phyloP scores from a whole-genome alignment of 805 yeast species.

The Scheffersomyces spartinae region DNA sequence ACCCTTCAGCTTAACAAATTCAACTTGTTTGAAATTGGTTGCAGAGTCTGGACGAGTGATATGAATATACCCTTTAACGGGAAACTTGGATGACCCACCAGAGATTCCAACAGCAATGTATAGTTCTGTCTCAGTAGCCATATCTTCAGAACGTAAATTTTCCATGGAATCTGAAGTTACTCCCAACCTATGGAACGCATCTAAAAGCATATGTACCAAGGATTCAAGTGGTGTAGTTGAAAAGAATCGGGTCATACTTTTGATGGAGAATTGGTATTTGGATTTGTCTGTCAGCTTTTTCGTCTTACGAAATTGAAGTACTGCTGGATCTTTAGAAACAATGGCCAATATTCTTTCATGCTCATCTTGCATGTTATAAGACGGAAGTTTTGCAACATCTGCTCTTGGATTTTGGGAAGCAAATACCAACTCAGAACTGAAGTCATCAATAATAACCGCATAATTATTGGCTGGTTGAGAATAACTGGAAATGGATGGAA shows the following conservation, averaged over 20 bases:
- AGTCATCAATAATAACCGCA: conserved; percentile 2
- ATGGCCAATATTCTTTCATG: conserved; percentile 22
- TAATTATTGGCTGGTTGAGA: conserved; percentile 4
- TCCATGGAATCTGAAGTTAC: no score
- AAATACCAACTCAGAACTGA: conserved; percentile 1
- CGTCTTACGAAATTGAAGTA: conserved; percentile 30
- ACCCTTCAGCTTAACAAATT: conserved; percentile 44
- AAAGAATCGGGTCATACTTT: conserved; percentile 41
- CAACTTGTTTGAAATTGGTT: conserved; percentile 21
- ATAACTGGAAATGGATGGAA: no score
- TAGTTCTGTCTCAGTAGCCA: not conserved
- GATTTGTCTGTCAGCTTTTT: not conserved
- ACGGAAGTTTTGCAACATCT: no score
- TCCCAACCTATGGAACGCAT: conserved; percentile 33
- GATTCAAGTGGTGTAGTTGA: conserved; percentile 32
- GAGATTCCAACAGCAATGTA: conserved; percentile 3
- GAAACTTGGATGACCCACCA: conserved; percentile 33
- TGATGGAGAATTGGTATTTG: conserved; percentile 17
- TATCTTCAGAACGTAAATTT: conserved; percentile 1
- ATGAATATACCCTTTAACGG: conserved; percentile 35
- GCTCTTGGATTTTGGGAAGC: conserved; percentile 4
- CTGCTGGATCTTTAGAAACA: conserved; percentile 39
- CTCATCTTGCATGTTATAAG: no score
- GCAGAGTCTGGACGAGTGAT: no score
- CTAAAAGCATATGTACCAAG: conserved; percentile 27